phyloP scores from a whole-genome alignment of 164 flowering plant species.

The Protea cynaroides region DNA sequence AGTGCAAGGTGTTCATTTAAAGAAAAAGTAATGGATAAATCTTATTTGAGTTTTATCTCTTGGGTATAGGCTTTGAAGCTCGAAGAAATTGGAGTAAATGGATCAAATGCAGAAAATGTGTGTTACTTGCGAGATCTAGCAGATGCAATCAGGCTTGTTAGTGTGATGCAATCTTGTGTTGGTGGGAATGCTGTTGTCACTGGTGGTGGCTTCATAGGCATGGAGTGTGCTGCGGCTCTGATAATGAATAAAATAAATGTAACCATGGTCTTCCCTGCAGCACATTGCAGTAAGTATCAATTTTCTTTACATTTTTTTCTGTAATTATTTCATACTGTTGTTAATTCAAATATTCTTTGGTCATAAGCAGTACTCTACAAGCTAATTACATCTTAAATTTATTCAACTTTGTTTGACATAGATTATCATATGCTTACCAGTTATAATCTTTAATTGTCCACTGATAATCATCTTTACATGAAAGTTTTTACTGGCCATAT shows the following conservation, averaged over 20 bases:
- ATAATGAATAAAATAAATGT: constrained; percentile 79
- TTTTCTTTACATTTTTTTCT: background rate
- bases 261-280: constrained; percentile 96
- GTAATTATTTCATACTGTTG: background rate
- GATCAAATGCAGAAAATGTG: constrained; percentile 83
- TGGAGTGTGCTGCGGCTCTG: constrained; percentile 98
- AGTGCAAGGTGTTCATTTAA: no score
- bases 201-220: constrained; percentile 97
- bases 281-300: constrained; percentile 73
- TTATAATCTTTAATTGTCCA: background rate
- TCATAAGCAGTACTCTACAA: background rate
- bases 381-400: background rate
- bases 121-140: constrained; percentile 83
- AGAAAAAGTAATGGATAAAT: background rate
- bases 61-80: constrained; percentile 75
- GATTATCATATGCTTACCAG: background rate
- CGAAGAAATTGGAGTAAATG: constrained; percentile 87
- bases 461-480: background rate
- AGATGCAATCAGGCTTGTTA: constrained; percentile 82
- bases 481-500: no score
- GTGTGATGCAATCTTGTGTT: constrained; percentile 56
- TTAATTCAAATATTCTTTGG: background rate
- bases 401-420: background rate
- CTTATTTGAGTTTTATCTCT: constrained; percentile 5
- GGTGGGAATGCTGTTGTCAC: constrained; percentile 93